Base-by-base conservation (phyloP, 345 rosid species). In the Atalantia buxifolia region DNA sequence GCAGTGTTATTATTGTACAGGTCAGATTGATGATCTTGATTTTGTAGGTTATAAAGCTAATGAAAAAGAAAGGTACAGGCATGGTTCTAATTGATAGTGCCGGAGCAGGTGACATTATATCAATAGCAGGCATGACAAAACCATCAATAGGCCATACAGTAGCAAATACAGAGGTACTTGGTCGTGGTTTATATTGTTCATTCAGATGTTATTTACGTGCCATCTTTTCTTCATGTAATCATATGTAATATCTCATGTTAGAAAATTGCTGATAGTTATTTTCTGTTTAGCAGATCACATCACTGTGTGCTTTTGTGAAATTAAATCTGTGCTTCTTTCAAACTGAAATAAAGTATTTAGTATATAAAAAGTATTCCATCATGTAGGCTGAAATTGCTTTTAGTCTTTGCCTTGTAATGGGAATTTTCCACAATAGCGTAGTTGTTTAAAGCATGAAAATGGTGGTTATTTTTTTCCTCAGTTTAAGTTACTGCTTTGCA, bases 1-100 rank as follows among this genome's bases (percentile, higher is more conserved):
- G 22, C 21, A 78, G 27, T 55, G 31, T 38, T 63, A 42, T 64
- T 33, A 48, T 50, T 24, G 2, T 21, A 56, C 33, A 28, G 55
- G 71, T 74, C 61, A 74, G 72, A 77, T 74, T 71, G 66, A 77
- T 83, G 71, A 50, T 71, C 48, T 75, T 77, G 72, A 36, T 81
- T 76, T 64, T 80, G 75, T 86, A 94, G 99, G 93, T 96, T 84
- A 81, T 86, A 74, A 96, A 94, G 94, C 86, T 96, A 76, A 92
- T 96, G 99, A 96, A 94, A 84, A 96, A 96, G 94, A 94, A 89
- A 88, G 99, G 99, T 14, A 96, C 98, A 73, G 81, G 86, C 84
- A 88, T 91, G 81, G 90, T 83, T 85, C 85, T 87, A 25, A 92
- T 91, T 83, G 99, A 94, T 63, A 81, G 86, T 62, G 98, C 97